Evolutionary conservation across 129 eudicot species (phyloP), one percentile per base, ranked within the genome.

Genomic region (Sambucus nigra): DNA sequence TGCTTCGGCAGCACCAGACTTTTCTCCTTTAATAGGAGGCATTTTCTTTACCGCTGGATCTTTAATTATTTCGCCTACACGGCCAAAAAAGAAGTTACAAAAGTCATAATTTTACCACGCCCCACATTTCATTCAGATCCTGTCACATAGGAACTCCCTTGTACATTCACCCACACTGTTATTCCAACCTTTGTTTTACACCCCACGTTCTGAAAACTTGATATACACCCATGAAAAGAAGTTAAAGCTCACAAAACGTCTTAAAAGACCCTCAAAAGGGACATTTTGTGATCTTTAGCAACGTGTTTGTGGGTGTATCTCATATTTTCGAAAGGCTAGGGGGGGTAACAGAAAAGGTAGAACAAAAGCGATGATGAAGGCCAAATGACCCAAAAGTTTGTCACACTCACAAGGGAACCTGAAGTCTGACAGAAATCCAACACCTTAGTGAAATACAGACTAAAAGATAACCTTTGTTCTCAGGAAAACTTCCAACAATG

Each of bases 1-100:
- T 47, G 98, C 94, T 72, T 79, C 84, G 38, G 89, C 70, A 42
- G 86, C 65, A 24, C 86, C 88, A 33, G 88, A 76, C 73, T 80
- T 85, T 51, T 79, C 87, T 69, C 71, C 79, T 55, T 28, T 75
- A 23, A 55, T 68, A 52, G 59, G 39, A 56, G 81, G 75, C 29
- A 50, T 66, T 49, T 48, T 55, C 56, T 61, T 80, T 57, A 65
- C 57, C 55, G 25, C 86, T 44, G 77, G 57, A 51, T 75, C 87
- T 66, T 84, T 73, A 25, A 32, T 47, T 31, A 49, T 64, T 12
- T 67, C 84, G 59, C 77, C 89, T 79, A 69, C 64, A 77, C 65
- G 44, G 55, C 51, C 70, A 63, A 24, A 35, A 35, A 65, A 47
- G 21, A 24, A 46, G 25, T 61, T 32, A 41, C 33, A 67, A 48